These are phyloP conservation scores for Cinnamomum chago DNA, from an alignment of 164 flowering plant species.

Conservation along the genomic window DNA sequence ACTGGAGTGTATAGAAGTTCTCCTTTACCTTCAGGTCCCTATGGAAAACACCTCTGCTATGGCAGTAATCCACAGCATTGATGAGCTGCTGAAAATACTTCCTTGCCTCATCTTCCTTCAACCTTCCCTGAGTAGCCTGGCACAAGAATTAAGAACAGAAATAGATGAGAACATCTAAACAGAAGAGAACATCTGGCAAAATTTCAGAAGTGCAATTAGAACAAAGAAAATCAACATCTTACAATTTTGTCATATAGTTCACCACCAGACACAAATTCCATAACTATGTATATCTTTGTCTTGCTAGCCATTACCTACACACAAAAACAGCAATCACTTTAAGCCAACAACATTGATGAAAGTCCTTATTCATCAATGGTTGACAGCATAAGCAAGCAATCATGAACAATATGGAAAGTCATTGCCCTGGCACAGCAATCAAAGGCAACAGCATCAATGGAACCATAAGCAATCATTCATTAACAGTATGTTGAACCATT, in stretches of 20 bases:
- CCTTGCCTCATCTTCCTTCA: slow-evolving; percentile 94
- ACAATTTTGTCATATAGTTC: slow-evolving; percentile 92
- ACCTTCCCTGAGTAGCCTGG: slow-evolving; percentile 72
- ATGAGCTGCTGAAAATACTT: slow-evolving; percentile 92
- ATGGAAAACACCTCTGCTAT: slow-evolving; percentile 93
- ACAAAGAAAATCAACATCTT: slow-evolving; percentile 26
- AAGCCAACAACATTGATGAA: neutral
- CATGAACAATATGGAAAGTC: too few species aligned
- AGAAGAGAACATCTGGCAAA: neutral
- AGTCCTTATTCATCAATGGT: neutral
- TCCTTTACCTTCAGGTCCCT: slow-evolving; percentile 77
- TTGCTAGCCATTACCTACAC: slow-evolving; percentile 94
- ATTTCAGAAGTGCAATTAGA: neutral
- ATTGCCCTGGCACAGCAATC: too few species aligned
- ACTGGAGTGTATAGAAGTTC: neutral
- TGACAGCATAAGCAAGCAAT: too few species aligned
- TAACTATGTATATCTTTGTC: slow-evolving; percentile 83
- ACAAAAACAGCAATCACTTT: slow-evolving; percentile 8
- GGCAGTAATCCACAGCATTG: slow-evolving; percentile 95
- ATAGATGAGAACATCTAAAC: neutral
- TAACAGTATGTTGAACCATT: too few species aligned
- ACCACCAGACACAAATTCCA: slow-evolving; percentile 92
- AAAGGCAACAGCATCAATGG: neutral
- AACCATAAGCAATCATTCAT: neutral
- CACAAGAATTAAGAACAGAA: neutral